Base-by-base conservation (phyloP, 2,329 filamentous ascomycete genomes). In the Neofusicoccum kwambonambiense region DNA sequence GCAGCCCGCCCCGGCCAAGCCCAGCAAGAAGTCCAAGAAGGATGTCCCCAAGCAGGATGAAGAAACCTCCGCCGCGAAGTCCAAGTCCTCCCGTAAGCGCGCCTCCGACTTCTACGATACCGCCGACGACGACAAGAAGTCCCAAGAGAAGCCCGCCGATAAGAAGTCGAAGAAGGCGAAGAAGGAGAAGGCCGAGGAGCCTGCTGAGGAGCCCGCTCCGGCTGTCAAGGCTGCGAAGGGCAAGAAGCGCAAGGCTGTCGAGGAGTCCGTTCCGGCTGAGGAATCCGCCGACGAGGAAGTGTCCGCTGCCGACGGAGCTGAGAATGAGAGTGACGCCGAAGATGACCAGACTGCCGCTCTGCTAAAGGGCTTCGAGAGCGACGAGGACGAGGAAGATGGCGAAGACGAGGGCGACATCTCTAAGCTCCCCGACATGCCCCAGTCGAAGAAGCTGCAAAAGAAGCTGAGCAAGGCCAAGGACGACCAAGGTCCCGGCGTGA, bases 401-500 rank as follows among this genome's bases (percentile, higher is more conserved):
- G 77, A 77, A 12, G 76, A 76, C 8, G 76, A 78, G 54, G 73
- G 78, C 37, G 72, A 77, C 42, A 70, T 78, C 49, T 73, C 79
- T 9, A 71, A 73, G 45, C 63, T 79, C 8, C 76, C 76, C 2
- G 66, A 69, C 31, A 69, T 75, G 6, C 77, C 74, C 7, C 72
- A 70, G 67, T 68, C 71, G 45, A 73, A 69, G 65, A 68, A 71
- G 68, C 70, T 70, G 57, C 72, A 74, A 51, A 79, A 78, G 65
- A 73, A 78, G 70, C 77, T 87, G 57, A 78, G 82, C 66, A 82
- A 83, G 69, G 80, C 81, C 57, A 35, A 44, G 22, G 80, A 82
- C 67, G 79, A 80, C 64, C 82, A 84, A 52, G 84, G 86, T 60
- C 87, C 91, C 1, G 94, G 93, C 52, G 89, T 95, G 45, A 84